Percentiles rank a stretch among this genome's conserved stretches.
phyloP scores from a whole-genome alignment of 257 asterid genomes.

The Gentiana dahurica region DNA sequence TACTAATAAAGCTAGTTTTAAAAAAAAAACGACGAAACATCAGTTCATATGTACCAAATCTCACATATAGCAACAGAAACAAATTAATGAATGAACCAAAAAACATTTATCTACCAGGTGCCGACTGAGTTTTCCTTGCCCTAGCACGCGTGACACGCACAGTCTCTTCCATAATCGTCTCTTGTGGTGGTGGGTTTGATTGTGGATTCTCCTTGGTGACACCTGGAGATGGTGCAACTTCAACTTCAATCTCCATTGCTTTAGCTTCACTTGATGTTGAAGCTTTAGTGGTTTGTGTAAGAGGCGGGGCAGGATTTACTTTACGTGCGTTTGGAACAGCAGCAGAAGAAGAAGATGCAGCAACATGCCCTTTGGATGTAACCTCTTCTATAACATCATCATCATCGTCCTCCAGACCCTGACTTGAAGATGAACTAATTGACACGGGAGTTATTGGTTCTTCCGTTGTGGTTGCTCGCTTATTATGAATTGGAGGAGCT shows the following conservation, averaged over 20 bases:
- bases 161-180: conserved; percentile 28
- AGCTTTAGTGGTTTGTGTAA: conserved; percentile 22
- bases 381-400: conserved; percentile 35
- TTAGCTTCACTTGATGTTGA: conserved; percentile 25
- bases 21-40: too few species aligned
- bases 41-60: too few species aligned
- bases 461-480: conserved; percentile 23
- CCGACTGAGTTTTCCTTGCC: conserved; percentile 23
- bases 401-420: conserved; percentile 10
- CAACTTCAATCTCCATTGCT: conserved; percentile 24
- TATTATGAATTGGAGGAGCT: conserved; percentile 21
- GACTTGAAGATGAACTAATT: conserved; percentile 28
- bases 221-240: background rate
- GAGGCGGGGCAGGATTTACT: conserved; percentile 25
- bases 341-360: conserved; percentile 24
- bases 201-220: conserved; percentile 12
- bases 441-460: conserved; percentile 33
- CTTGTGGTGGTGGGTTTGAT: conserved; percentile 15
- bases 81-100: too few species aligned
- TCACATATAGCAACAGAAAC: too few species aligned
- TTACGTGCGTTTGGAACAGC: conserved; percentile 33
- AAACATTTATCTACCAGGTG: conserved; percentile 4
- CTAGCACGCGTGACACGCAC: conserved; percentile 39
- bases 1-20: too few species aligned
- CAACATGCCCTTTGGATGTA: conserved; percentile 29